Evolutionary conservation across 352 stramenopile species (phyloP).

Genomic region (Phytophthora citrophthora): DNA sequence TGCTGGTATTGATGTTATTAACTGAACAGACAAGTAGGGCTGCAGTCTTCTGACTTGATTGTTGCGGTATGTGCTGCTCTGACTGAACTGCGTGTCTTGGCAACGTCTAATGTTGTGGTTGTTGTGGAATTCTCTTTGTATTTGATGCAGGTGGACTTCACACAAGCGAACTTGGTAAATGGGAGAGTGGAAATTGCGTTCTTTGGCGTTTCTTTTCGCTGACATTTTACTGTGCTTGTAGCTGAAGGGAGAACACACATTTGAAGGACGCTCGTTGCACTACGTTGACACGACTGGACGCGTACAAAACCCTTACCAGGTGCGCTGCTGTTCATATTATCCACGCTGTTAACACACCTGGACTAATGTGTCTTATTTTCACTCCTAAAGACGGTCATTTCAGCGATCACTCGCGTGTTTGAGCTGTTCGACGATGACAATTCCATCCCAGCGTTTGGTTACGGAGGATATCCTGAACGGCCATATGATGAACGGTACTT

Average conservation of each 20-base stretch:
- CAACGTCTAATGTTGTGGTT: not conserved
- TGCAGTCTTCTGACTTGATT: conserved; percentile 75
- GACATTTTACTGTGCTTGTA: conserved; percentile 24
- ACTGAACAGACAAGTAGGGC: conserved; percentile 44
- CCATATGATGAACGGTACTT: conserved; percentile 48
- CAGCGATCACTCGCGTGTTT: conserved; percentile 74
- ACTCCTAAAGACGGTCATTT: conserved; percentile 66
- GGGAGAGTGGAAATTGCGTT: not conserved
- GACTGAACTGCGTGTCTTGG: not conserved
- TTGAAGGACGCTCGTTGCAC: conserved; percentile 72
- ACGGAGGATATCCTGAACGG: conserved; percentile 50
- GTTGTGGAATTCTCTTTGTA: not conserved
- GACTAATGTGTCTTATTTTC: not conserved
- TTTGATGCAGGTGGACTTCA: conserved; percentile 51
- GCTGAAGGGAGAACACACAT: conserved; percentile 72
- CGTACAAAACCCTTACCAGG: conserved; percentile 70
- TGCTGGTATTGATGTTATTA: not conserved
- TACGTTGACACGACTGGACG: conserved; percentile 62
- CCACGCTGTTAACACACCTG: not conserved
- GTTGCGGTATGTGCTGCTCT: conserved; percentile 40
- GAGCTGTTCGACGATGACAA: conserved; percentile 82
- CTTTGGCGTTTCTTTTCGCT: conserved; percentile 2
- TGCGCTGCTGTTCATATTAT: conserved; percentile 5
- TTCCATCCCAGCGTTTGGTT: conserved; percentile 76
- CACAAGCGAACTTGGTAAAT: conserved; percentile 69